These are phyloP conservation scores for Chalciporus piperatoides DNA, from an alignment of 1,284 basidiomycete genomes.

Conservation along the genomic window DNA sequence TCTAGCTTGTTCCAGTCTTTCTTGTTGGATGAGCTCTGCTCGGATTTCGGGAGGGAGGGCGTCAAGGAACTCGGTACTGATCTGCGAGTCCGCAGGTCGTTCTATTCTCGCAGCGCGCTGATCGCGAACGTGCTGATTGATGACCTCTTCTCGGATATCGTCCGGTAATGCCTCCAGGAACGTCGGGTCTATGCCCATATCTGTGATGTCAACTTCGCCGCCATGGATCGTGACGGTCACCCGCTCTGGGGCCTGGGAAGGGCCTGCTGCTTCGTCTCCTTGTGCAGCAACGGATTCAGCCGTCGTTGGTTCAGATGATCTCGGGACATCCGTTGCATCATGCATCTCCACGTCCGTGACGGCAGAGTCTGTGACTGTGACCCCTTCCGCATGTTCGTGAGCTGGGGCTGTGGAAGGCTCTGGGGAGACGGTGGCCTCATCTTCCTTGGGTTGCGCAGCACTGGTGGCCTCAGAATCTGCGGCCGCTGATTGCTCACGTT, in stretches of 20 bases:
- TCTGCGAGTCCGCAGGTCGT: slow-evolving; percentile 76
- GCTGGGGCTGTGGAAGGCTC: slow-evolving; percentile 8
- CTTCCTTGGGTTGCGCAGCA: slow-evolving; percentile 18
- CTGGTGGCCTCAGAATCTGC: slow-evolving; percentile 30
- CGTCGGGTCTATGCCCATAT: slow-evolving; percentile 97
- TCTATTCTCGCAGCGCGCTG: slow-evolving; percentile 73
- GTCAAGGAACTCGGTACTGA: slow-evolving; percentile 94
- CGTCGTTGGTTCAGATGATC: slow-evolving; percentile 18
- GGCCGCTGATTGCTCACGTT: slow-evolving; percentile 24
- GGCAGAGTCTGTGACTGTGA: slow-evolving; percentile 14
- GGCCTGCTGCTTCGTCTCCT: slow-evolving; percentile 23
- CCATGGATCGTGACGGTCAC: slow-evolving; percentile 90
- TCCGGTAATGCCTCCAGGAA: slow-evolving; percentile 98
- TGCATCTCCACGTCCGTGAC: slow-evolving; percentile 29
- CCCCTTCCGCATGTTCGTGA: slow-evolving; percentile 15
- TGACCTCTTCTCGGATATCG: slow-evolving; percentile 97
- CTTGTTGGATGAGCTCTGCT: slow-evolving; percentile 95
- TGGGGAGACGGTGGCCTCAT: slow-evolving; percentile 6
- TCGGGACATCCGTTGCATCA: slow-evolving; percentile 11
- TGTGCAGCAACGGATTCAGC: slow-evolving; percentile 6
- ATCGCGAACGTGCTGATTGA: slow-evolving; percentile 96
- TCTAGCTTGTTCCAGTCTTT: slow-evolving; percentile 77
- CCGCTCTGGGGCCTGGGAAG: slow-evolving; percentile 45
- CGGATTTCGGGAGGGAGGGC: slow-evolving; percentile 95
- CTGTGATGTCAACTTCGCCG: slow-evolving; percentile 95